These are phyloP conservation scores for Cyberlindnera mrakii DNA, from an alignment of 805 yeast genomes.

Conservation along the genomic window DNA sequence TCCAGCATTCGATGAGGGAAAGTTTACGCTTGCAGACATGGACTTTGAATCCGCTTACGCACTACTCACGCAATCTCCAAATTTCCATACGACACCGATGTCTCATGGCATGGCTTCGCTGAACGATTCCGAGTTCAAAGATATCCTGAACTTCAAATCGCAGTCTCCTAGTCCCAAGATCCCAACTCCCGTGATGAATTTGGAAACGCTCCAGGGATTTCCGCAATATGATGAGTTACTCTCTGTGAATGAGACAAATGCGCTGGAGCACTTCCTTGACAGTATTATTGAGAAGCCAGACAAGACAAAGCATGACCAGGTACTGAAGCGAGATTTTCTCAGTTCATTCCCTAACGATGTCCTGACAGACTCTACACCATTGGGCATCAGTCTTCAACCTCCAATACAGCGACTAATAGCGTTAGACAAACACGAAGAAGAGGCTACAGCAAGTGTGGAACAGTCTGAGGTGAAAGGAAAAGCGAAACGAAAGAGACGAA, in stretches of 20 bases:
- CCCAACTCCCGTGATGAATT: constrained; percentile 5
- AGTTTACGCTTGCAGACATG: constrained; percentile 15
- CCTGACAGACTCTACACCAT: neutral
- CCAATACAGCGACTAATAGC: neutral
- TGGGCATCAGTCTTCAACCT: neutral
- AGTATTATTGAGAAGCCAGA: constrained; percentile 23
- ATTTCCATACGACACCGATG: constrained; percentile 5
- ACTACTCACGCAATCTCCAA: constrained; percentile 20
- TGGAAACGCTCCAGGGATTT: constrained; percentile 14
- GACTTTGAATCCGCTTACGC: constrained; percentile 26
- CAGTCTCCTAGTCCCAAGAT: constrained; percentile 12
- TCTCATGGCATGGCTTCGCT: neutral
- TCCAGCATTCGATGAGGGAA: constrained; percentile 3
- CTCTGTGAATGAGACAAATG: constrained; percentile 22
- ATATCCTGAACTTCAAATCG: constrained; percentile 7
- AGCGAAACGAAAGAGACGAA: constrained; percentile 13
- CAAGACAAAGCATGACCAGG: neutral
- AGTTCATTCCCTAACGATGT: neutral
- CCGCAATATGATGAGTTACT: constrained; percentile 18
- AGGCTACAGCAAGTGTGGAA: too few relatives aligned
- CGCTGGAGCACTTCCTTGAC: constrained; percentile 24
- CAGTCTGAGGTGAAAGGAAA: neutral
- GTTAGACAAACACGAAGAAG: too few relatives aligned
- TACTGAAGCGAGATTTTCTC: neutral
- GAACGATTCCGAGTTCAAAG: constrained; percentile 5